phyloP scores from a whole-genome alignment of 371 early-diverging fungal genomes.

The Conidiobolus incongruus region DNA sequence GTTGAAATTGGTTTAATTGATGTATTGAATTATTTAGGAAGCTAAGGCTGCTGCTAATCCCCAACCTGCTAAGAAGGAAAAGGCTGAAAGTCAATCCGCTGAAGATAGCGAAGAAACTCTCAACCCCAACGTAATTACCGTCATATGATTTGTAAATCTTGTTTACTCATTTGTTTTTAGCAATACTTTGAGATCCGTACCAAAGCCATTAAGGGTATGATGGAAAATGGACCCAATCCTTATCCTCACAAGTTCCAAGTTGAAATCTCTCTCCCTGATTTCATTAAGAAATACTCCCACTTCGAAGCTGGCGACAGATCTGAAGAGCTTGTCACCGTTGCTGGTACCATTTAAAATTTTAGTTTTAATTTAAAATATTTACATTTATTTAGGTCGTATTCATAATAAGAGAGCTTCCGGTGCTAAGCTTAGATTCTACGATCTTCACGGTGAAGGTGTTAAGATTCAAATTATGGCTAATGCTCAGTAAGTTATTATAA shows the following conservation, averaged over 20 bases:
- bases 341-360: constrained; percentile 19
- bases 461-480: constrained; percentile 91
- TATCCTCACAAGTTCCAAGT: constrained; percentile 98
- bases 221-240: constrained; percentile 57
- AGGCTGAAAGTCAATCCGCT: no score
- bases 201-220: constrained; percentile 57
- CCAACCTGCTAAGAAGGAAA: constrained; percentile 24
- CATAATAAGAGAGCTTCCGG: constrained; percentile 72
- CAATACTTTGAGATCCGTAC: constrained; percentile 95
- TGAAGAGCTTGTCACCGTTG: constrained; percentile 46
- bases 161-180: constrained; percentile 13
- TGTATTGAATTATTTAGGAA: neutral
- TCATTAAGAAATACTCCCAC: constrained; percentile 55
- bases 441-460: constrained; percentile 79
- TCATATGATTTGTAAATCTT: neutral
- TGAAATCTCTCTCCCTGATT: constrained; percentile 54
- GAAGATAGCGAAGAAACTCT: constrained; percentile 59
- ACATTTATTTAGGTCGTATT: constrained; percentile 22
- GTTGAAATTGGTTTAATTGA: neutral
- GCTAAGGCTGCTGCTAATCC: constrained; percentile 17
- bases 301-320: constrained; percentile 48
- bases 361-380: constrained; percentile 10
- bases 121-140: constrained; percentile 47
- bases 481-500: constrained; percentile 18
- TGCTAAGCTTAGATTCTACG: constrained; percentile 85